phyloP scores from a whole-genome alignment of 148 eudicot genomes.

The Vaccinium vitisidaea region DNA sequence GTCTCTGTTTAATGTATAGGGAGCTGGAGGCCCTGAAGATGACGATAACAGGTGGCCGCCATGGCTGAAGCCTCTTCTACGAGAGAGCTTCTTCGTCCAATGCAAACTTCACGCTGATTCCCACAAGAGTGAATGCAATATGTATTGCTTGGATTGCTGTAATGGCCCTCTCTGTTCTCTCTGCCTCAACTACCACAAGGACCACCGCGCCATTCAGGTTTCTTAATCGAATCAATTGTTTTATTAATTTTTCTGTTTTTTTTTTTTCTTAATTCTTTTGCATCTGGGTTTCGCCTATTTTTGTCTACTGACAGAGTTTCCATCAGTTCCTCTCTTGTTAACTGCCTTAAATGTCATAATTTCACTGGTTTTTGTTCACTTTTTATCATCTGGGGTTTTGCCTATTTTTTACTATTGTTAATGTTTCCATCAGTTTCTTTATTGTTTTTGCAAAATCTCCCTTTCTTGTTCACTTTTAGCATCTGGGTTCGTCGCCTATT shows the following conservation, averaged over 20 bases:
- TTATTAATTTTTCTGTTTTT: background rate
- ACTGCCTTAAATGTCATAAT: background rate
- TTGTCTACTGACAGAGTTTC: background rate
- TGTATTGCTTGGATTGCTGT: conserved; percentile 86
- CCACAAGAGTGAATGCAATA: conserved; percentile 81
- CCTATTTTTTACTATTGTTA: background rate
- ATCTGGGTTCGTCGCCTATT: conserved; percentile 6
- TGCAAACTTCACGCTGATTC: conserved; percentile 68
- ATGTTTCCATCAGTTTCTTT: background rate
- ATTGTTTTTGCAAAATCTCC: background rate
- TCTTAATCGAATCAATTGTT: background rate
- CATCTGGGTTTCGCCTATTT: conserved; percentile 9
- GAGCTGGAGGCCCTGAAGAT: conserved; percentile 65
- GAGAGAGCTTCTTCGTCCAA: conserved; percentile 60
- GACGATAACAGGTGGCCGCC: conserved; percentile 74
- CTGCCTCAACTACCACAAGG: conserved; percentile 59
- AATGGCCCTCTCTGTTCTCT: conserved; percentile 75
- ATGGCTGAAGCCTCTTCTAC: conserved; percentile 64
- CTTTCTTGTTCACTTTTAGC: background rate
- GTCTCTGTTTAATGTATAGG: conserved; percentile 22
- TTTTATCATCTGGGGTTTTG: conserved; percentile 8
- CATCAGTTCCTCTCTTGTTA: background rate
- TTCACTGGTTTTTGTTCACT: background rate
- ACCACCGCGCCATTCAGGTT: conserved; percentile 82
- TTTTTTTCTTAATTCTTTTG: background rate